A percentile compares a stretch with the other conserved stretches of the same genome.
Evolutionary conservation across 116 monocot species (phyloP).

Genomic region (Papilionanthe hybrid): DNA sequence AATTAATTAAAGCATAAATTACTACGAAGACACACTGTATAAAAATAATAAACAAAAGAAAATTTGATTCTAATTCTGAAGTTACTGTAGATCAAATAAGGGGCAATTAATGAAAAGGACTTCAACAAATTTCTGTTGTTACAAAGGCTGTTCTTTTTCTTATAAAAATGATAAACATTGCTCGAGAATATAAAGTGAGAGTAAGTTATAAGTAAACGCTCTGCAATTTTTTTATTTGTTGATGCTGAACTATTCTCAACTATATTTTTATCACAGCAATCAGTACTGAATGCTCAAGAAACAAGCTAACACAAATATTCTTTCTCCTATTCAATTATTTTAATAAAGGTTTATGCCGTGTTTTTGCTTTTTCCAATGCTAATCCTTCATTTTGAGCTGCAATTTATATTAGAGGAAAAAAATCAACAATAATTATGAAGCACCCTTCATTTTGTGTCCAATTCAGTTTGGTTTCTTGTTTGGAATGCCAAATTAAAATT

Average conservation of each 20-base stretch:
- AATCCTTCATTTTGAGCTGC: background rate
- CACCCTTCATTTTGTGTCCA: background rate
- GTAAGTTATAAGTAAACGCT: background rate
- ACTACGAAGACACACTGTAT: background rate
- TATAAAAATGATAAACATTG: background rate
- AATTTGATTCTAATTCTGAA: too few species aligned
- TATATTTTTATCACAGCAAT: background rate
- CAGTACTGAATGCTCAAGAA: background rate
- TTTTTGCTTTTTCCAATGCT: background rate
- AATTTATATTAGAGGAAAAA: background rate
- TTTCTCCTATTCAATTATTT: too few species aligned
- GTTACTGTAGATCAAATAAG: background rate
- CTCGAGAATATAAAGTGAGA: background rate
- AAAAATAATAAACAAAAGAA: background rate
- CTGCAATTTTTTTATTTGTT: background rate
- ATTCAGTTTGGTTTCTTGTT: background rate
- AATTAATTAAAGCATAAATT: background rate
- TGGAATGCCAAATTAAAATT: background rate
- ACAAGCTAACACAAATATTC: too few species aligned
- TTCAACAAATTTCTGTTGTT: background rate
- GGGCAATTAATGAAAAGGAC: background rate
- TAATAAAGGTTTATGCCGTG: too few species aligned
- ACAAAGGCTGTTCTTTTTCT: background rate
- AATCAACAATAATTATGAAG: background rate
- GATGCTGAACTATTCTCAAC: background rate